Conservation (phyloP, 1,284 basidiomycete species). For the Athelia psychrophila region DNA sequence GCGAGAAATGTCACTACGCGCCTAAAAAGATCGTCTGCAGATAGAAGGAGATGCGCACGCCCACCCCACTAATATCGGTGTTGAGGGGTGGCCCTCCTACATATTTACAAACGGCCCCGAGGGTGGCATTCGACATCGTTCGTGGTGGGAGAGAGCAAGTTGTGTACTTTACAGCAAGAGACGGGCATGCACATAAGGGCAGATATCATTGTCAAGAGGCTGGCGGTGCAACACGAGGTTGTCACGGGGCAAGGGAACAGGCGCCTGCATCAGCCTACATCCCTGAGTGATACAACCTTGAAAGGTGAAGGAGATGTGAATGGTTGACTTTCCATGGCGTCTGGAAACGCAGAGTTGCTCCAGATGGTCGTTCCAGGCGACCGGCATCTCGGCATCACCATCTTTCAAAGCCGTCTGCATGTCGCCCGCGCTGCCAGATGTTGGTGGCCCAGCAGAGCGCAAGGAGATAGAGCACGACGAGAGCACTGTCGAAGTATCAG, state of each 20-base stretch:
- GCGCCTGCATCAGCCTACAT: too few species aligned
- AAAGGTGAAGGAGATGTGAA: too few species aligned
- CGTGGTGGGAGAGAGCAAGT: too few species aligned
- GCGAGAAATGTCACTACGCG: not conserved
- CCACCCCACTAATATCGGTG: conserved; percentile 17
- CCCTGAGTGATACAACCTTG: too few species aligned
- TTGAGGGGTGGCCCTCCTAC: conserved; percentile 10
- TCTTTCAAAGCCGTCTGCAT: conserved; percentile 13
- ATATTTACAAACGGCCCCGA: not conserved
- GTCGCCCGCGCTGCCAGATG: conserved; percentile 14
- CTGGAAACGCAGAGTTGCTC: conserved; percentile 20
- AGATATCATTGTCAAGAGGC: too few species aligned
- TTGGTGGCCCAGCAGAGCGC: conserved; percentile 17
- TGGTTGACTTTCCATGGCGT: too few species aligned
- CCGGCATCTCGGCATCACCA: conserved; percentile 3
- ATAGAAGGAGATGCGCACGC: conserved; percentile 19
- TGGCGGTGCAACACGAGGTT: too few species aligned
- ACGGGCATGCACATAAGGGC: too few species aligned
- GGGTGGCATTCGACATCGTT: too few species aligned
- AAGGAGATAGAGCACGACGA: conserved; percentile 14
- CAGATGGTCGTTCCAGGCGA: conserved; percentile 19
- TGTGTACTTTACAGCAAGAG: too few species aligned
- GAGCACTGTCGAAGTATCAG: conserved; percentile 5
- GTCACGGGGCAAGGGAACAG: too few species aligned
- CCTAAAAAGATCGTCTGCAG: conserved; percentile 17